Base-by-base conservation (phyloP, 2,329 filamentous ascomycete species). In the Diaporthe longicolla region DNA sequence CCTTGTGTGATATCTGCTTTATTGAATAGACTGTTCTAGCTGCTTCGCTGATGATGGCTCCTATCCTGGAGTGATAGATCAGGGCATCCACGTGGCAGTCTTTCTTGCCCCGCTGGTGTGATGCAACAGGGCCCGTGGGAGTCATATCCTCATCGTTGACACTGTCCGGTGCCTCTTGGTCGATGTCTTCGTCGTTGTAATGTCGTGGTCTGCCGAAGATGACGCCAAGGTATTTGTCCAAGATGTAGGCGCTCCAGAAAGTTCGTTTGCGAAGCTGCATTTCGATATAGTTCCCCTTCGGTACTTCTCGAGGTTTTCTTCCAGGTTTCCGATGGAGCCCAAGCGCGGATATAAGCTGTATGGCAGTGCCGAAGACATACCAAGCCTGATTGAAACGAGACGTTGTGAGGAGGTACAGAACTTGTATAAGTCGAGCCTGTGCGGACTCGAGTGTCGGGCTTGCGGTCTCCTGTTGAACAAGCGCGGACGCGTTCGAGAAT, bases 221-320 rank as follows among this genome's bases (percentile, higher is more conserved):
- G n/a, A 91, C 89, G 32, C 89, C 89, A 1, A 93, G 82, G 72
- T 92, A 92, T 52, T 90, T 90, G 77, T 93, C 90, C 1, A 92
- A 81, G 0, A 87, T 89, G 77, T 92, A 93, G 0, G 89, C 87
- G 4, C 87, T 87, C 91, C 91, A 92, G 68, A 93, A 92, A 0
- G 88, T 86, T 10, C 90, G 83, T 73, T 88, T 88, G 0, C 88
- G 85, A 55, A 89, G 88, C 74, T 92, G 89, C 0, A 81, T 80
- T 4, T 84, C 80, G 11, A 87, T 83, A 59, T 87, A 87, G 74
- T 89, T 85, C 65, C 3, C 79, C 48, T 4, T 77, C 57, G 57
- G 37, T 1, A 71, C 37, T 32, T 43, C 54, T 26, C 70, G 70
- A 26, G 70, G 40, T 40, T 61, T 58, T 1, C 58, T 32, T 32